Base-by-base conservation (phyloP, 441 rosid genomes). In the Viola pubescens region DNA sequence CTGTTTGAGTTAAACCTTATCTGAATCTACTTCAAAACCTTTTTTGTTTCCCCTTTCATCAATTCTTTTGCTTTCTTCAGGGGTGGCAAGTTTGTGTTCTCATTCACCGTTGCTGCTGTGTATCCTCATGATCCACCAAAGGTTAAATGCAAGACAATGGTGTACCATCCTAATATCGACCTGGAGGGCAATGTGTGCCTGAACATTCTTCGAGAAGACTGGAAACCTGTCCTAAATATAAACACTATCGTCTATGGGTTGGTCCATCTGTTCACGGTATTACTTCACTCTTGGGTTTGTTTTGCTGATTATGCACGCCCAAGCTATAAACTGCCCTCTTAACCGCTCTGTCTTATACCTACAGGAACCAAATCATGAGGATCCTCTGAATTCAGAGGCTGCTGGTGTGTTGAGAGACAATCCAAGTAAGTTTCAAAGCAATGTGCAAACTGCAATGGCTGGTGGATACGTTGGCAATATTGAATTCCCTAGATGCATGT, bases 91-190 rank as follows among this genome's bases (percentile, higher is more conserved):
- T 60, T 60, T 14, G 16, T 12, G 47, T 44, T 45, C n/a, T 45
- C 13, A 39, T 82, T 88, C 66, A 79, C 77, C 70, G 96, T 85
- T 39, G 77, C 92, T 14, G 69, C 80, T 40, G 64, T 82, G 52
- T 88, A 85, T 73, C 96, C 88, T 13, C 92, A 85, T 37, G 90
- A 83, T 56, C 81, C 88, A 48, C 92, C 95, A 9, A 85, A 82
- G 60, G 92, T 83, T 37, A 85, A 85, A 73, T 85, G 92, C 74
- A 85, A 82, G 78, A 88, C 90, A 65, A 85, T 77, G 87, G 85
- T 88, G 54, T 81, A 78, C 69, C 88, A 82, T 78, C 94, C 94
- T 3, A 82, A 84, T 73, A 84, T 86, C 43, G 90, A 86, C 70
- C 66, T 86, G 78, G 90, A 86, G 70, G 96, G 96, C 68, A 88